Base-by-base conservation (phyloP, 805 yeast genomes). In the Saccharomycopsis sp. region DNA sequence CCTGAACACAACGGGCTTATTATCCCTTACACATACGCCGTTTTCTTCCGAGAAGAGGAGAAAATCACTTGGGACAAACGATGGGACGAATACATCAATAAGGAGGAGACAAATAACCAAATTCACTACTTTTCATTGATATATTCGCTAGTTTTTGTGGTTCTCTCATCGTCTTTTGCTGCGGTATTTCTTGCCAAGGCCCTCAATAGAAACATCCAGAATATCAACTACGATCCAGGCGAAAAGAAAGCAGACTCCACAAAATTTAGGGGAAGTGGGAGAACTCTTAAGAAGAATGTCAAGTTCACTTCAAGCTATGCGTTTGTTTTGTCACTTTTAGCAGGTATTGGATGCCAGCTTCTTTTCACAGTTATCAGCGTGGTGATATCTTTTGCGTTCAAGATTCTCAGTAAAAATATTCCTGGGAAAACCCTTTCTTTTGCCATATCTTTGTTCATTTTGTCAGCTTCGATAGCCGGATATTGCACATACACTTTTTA, bases 41-140 rank as follows among this genome's bases (percentile, higher is more conserved):
- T 91, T 2, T 86, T 86, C 66, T 90, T 96, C 95, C 76, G 94
- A 68, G 95, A 90, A 67, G 96, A 90, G 60, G 72, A 73, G 50
- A 78, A 81, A 1, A 74, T 87, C 23, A 77, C 79, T 24, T 87
- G 89, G 79, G 76, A 77, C 53, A 75, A 83, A 59, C 75, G 97
- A 64, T 89, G 95, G 94, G 82, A 81, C 51, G 71, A 85, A 64
- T 90, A 85, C 68, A 79, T 84, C 63, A 76, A 81, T 59, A 79
- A 78, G 63, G 86, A 81, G 54, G 72, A 74, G 24, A 68, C 73
- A 21, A 76, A 74, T 34, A 71, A 75, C 41, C 80, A 78, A 40
- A 81, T 88, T 60, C 96, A 88, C 67, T 88, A 94, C 92, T 69
- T 89, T 37, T 84, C 95, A 1, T 70, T 89, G 57, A 75, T 86